Conservation (phyloP, 345 rosid genomes). For the Pelargonium nanum region DNA sequence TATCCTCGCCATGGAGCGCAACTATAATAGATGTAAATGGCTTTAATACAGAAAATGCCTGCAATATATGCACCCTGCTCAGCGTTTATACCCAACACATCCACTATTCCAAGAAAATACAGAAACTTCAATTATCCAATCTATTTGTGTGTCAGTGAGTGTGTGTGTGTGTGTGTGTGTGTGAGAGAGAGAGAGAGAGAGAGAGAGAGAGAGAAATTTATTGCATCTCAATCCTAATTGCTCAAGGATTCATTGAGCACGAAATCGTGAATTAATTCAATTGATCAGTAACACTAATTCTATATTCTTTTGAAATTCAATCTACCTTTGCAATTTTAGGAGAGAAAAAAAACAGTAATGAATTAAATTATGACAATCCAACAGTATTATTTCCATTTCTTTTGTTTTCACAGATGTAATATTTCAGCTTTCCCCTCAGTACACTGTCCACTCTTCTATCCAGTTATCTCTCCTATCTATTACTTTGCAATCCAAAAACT, state of each 20-base stretch:
- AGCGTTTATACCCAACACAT: background rate
- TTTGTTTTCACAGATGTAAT: background rate
- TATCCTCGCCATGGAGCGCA: constrained; percentile 54
- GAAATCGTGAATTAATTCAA: background rate
- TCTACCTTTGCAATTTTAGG: background rate
- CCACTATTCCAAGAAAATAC: background rate
- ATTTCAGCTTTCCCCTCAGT: background rate
- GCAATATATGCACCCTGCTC: background rate
- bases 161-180: too few relatives aligned
- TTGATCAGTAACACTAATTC: background rate
- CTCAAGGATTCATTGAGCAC: background rate
- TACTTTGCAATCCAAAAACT: background rate
- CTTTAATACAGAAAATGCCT: background rate
- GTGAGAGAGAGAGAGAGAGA: too few relatives aligned
- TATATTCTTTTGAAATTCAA: background rate
- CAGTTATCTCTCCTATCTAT: too few relatives aligned
- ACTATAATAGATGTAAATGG: background rate
- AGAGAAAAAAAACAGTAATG: too few relatives aligned
- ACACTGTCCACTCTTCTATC: background rate
- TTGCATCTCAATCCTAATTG: background rate
- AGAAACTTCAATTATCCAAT: too few relatives aligned
- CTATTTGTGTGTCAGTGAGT: too few relatives aligned
- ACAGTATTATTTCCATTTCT: background rate
- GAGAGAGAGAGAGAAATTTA: background rate
- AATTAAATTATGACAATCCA: too few relatives aligned